Base-by-base conservation (phyloP, 2,329 filamentous ascomycete species). In the Talaromyces sp. region DNA sequence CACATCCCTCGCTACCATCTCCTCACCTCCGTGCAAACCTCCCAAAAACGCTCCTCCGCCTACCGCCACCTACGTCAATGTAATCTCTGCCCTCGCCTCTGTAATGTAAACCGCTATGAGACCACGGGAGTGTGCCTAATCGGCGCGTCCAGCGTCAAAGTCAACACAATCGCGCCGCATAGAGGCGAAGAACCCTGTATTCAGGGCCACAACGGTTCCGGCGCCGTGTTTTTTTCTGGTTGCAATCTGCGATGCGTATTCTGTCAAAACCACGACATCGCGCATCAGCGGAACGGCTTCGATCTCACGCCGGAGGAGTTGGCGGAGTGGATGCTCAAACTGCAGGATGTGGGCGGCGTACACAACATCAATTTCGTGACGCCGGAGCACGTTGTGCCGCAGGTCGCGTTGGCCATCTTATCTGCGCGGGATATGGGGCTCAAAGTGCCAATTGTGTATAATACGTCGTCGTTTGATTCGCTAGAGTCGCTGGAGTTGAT, bases 331-430 rank as follows among this genome's bases (percentile, higher is more conserved):
- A 93, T 90, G 77, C 71, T 95, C 65, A 95, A 95, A 78, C 80
- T 96, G 50, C 91, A 95, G 74, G 83, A 91, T 33, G 84, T 91
- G 2, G 92, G 91, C n/a, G 80, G 84, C 9, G 90, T 92, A n/a
- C 91, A 96, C 80, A 95, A 95, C 74, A 93, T 96, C 82, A 95
- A 96, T 75, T 86, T 94, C 25, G 86, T 96, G 65, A 96, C 91
- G 0, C 91, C 92, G 0, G 92, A 96, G 74, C 92, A 96, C 75
- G 90, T 96, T 19, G 91, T 93, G 3, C 91, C 92, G 0, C 92
- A 95, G 74, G 90, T 95, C 10, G 90, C 86, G 0, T 80, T 95
- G 37, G 89, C 88, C 15, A 91, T 95, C 70, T 81, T 96, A 27
- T 84, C 90, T 67, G 91, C 91, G 0, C 84, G 85, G 56, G 87